Percentiles rank a stretch among this genome's conserved stretches.
Evolutionary conservation across 2,329 filamentous ascomycete genomes (phyloP).

Genomic region (Didymella glomerata): DNA sequence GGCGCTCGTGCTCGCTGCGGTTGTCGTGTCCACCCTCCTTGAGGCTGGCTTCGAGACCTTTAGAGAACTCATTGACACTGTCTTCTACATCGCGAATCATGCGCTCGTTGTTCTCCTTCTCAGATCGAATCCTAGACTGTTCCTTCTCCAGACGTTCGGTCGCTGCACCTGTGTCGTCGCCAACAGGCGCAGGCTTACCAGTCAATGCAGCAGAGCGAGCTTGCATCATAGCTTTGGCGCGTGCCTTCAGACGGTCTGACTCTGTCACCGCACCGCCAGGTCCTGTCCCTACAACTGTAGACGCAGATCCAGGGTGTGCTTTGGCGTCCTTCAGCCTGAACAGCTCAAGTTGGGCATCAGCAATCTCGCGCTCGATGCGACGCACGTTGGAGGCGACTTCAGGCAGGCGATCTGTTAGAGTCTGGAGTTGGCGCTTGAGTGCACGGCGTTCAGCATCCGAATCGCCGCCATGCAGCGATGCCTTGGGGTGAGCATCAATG

Average conservation of each 20-base stretch:
- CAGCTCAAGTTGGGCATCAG: slow-evolving; percentile 88
- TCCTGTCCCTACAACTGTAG: slow-evolving; percentile 87
- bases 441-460: slow-evolving; percentile 87
- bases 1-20: slow-evolving; percentile 85
- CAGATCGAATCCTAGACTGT: slow-evolving; percentile 78
- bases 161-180: slow-evolving; percentile 77
- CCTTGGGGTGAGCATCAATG: slow-evolving; percentile 89
- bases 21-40: slow-evolving; percentile 81
- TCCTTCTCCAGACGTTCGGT: slow-evolving; percentile 90
- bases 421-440: slow-evolving; percentile 88
- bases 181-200: slow-evolving; percentile 77
- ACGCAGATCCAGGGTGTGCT: slow-evolving; percentile 81
- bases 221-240: slow-evolving; percentile 98
- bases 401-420: slow-evolving; percentile 86
- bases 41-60: slow-evolving; percentile 83
- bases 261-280: slow-evolving; percentile 91
- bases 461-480: slow-evolving; percentile 68
- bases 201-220: slow-evolving; percentile 92
- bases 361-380: slow-evolving; percentile 88
- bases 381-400: slow-evolving; percentile 92
- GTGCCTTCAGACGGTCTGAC: slow-evolving; percentile 90
- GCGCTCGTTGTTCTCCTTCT: slow-evolving; percentile 91
- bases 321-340: slow-evolving; percentile 95
- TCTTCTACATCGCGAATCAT: slow-evolving; percentile 98
- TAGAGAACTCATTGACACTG: slow-evolving; percentile 87